Base-by-base conservation (phyloP, 2,329 filamentous ascomycete species). In the Daldinia eschscholtzii region DNA sequence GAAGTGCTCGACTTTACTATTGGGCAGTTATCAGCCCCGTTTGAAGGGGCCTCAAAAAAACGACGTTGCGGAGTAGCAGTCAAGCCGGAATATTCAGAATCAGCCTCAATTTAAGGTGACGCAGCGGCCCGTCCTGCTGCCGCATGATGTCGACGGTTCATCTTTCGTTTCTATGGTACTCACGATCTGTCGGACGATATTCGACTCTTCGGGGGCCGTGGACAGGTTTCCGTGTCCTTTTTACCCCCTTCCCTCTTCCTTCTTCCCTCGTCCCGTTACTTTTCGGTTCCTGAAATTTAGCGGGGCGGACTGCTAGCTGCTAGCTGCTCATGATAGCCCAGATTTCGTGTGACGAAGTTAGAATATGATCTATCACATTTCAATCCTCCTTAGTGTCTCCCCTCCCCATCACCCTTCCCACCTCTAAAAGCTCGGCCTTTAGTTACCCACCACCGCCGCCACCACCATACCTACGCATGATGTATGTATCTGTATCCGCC, bases 21-120 rank as follows among this genome's bases (percentile, higher is more conserved):
- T 65, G 64, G 67, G 56, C 59, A 57, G 41, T 30, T 64, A 70
- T 66, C 70, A 71, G 70, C 67, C 67, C 70, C 59, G 64, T 70
- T 68, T 52, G 69, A 65, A 66, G 62, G 70, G 69, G 64, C 55
- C 55, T 71, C 42, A 57, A 23, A 23, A 23, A 59, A 59, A 46
- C 67, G 63, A 70, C 67, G 67, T 64, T 65, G 56, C 59, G 61
- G 52, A 50, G 52, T 61, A 55, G 64, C 41, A 62, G 48, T 64
- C 70, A 60, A 67, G 64, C 70, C 70, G 70, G 70, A 68, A 70
- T 50, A 72, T 70, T 72, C 58, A 68, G 56, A 70, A 62, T 67
- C 61, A 69, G 71, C 73, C 73, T 70, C 68, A 68, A 61, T 68
- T 65, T 66, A 61, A 71, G 66, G 68, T 71, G 63, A 69, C 66